Evolutionary conservation across 169 alveolate species (phyloP), one percentile per base, ranked within the genome.

Genomic region (Babesia caballi): DNA sequence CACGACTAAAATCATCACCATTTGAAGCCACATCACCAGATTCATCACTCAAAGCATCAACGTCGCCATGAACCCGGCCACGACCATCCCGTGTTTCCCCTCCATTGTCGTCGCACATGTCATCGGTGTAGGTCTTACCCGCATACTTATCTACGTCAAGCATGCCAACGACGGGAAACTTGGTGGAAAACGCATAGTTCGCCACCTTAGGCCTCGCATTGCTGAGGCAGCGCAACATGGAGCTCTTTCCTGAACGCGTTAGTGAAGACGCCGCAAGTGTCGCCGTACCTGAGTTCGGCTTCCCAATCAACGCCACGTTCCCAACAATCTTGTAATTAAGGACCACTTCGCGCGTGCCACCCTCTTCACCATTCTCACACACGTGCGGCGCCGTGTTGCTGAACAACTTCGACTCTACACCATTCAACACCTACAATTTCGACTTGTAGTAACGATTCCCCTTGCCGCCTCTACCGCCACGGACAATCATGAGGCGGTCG

Each of bases 381-480:
- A 82, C 41, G 25, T 67, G 23, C 15, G 89, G 89, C 19, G 76
- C 83, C 5, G 32, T 23, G 59, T 82, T 82, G 28, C 87, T 78
- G 44, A 35, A 7, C 17, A 1, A 15, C 14, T 1, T 6, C 0
- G 19, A 21, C 30, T 1, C 19, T 12, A 32, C 0, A 33, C 65
- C 19, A 3, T 1, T 9, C 47, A 32, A 47, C 52, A 66, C 81
- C 63, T 86, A 82, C 68, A 72, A 75, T 42, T 90, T 68, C 3
- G 93, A 69, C 41, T 86, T 82, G 69, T 83, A 83, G 42, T 91
- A 89, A 47, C 76, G 72, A 77, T 95, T 95, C 19, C 98, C 98
- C 50, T 71, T 83, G 27, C 97, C 97, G 11, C 98, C 97, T 72
- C 80, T 52, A 15, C 97, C 97, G 4, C 98, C 98, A 57, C 91